Evolutionary conservation across 495 filamentous ascomycete species (phyloP).

Genomic region (Podospora conica): DNA sequence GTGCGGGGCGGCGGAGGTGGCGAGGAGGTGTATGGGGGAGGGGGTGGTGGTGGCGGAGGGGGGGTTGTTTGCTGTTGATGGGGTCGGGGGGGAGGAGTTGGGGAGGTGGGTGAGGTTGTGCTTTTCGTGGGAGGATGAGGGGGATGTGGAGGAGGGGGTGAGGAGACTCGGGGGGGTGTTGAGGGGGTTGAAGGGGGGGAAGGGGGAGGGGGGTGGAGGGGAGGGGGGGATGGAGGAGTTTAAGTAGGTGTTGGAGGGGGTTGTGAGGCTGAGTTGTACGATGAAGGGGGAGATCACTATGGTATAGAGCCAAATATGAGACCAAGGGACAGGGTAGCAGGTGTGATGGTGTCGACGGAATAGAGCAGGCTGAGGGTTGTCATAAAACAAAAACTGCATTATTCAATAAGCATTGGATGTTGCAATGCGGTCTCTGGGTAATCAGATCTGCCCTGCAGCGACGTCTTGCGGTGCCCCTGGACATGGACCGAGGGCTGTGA

Average conservation of each 20-base stretch:
- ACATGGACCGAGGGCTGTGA: too few species aligned
- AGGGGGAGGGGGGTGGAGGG: not conserved
- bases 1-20: slow-evolving; percentile 49
- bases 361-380: too few species aligned
- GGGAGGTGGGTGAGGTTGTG: slow-evolving; percentile 55
- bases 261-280: not conserved
- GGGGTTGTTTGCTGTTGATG: slow-evolving; percentile 58
- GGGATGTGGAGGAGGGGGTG: slow-evolving; percentile 62
- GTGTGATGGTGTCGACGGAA: too few species aligned
- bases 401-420: too few species aligned
- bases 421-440: too few species aligned
- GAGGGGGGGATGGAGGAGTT: not conserved
- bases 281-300: not conserved
- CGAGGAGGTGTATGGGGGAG: slow-evolving; percentile 47
- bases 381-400: too few species aligned
- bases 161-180: slow-evolving; percentile 51
- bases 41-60: slow-evolving; percentile 60
- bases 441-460: too few species aligned
- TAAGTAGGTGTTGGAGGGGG: not conserved
- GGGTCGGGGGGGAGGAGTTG: slow-evolving; percentile 43
- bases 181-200: slow-evolving; percentile 5
- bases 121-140: slow-evolving; percentile 69
- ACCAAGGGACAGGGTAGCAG: too few species aligned
- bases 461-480: too few species aligned
- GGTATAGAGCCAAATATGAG: too few species aligned